Conservation (phyloP, 2,329 filamentous ascomycete species). For the Geosmithia putterillii region DNA sequence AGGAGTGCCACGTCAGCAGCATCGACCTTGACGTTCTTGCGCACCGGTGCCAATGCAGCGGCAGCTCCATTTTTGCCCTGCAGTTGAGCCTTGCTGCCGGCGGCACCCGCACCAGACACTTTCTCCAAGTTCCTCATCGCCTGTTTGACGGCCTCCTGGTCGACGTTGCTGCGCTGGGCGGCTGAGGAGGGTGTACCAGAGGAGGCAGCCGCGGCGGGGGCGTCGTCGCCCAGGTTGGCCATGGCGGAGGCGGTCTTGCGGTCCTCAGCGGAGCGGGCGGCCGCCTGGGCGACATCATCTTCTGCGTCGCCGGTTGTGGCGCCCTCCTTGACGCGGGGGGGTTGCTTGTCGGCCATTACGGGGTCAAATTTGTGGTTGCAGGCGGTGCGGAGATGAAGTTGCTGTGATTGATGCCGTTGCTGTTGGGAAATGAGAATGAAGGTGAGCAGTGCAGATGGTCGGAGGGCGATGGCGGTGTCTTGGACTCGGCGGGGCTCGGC, state of each 20-base stretch:
- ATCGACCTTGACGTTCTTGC: conserved; percentile 60
- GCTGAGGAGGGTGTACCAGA: not conserved
- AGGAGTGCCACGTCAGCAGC: conserved; percentile 57
- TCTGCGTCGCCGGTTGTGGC: conserved; percentile 46
- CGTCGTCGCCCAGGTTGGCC: conserved; percentile 50
- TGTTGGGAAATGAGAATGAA: not conserved
- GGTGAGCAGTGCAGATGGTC: not conserved
- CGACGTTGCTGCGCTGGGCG: conserved; percentile 34
- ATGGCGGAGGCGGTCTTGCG: conserved; percentile 66
- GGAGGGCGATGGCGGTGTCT: not conserved
- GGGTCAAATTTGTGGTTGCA: not conserved
- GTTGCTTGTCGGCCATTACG: conserved; percentile 49
- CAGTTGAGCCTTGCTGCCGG: not conserved
- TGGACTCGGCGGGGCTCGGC: too few species aligned
- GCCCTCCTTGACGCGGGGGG: conserved; percentile 44
- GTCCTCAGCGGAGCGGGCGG: conserved; percentile 59
- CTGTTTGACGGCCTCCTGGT: conserved; percentile 57
- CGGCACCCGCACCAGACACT: conserved; percentile 8
- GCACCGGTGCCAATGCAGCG: conserved; percentile 14
- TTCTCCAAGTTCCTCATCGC: conserved; percentile 49
- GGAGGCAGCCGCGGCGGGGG: conserved; percentile 28
- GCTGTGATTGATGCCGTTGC: not conserved
- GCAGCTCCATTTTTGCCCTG: conserved; percentile 9
- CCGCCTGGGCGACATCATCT: conserved; percentile 33
- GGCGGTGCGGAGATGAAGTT: not conserved